A percentile compares a stretch with the other conserved stretches of the same genome.
These are phyloP conservation scores for Chionographis japonica DNA, from an alignment of 106 monocot genomes.

Conservation along the genomic window DNA sequence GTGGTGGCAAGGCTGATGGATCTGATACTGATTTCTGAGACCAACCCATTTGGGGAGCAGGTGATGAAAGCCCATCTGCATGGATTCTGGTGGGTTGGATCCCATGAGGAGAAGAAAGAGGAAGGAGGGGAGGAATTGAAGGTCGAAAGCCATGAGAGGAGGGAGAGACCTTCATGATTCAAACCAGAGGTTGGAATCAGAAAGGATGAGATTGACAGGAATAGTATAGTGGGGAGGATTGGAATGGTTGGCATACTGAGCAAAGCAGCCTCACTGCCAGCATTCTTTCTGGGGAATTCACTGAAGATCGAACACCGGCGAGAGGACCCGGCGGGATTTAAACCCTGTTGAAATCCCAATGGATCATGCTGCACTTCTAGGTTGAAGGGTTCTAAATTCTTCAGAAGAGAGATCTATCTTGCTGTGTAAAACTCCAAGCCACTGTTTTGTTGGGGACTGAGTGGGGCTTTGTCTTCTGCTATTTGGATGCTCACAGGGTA, in stretches of 20 bases:
- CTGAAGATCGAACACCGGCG: no score
- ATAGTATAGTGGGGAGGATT: not conserved
- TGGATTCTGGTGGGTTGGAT: constrained; percentile 15
- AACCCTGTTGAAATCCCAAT: no score
- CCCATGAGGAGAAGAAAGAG: constrained; percentile 17
- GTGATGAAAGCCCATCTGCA: constrained; percentile 21
- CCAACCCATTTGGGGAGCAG: constrained; percentile 1
- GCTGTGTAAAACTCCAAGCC: no score
- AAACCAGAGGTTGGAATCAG: constrained; percentile 3
- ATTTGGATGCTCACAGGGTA: not conserved
- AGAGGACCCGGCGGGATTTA: no score
- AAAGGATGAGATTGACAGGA: constrained; percentile 3
- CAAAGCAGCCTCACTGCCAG: not conserved
- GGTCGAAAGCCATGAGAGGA: constrained; percentile 21
- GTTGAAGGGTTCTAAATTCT: not conserved
- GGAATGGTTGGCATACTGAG: constrained; percentile 10
- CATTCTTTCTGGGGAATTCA: not conserved
- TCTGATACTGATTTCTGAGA: constrained; percentile 21
- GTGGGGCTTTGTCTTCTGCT: no score
- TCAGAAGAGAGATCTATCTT: no score
- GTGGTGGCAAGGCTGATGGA: constrained; percentile 14
- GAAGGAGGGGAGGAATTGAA: constrained; percentile 19
- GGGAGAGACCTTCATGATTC: constrained; percentile 17
- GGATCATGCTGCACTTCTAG: not conserved
- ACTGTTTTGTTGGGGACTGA: no score